These are phyloP conservation scores for Dendrobium officinale DNA, from an alignment of 106 monocot species.

Conservation along the genomic window DNA sequence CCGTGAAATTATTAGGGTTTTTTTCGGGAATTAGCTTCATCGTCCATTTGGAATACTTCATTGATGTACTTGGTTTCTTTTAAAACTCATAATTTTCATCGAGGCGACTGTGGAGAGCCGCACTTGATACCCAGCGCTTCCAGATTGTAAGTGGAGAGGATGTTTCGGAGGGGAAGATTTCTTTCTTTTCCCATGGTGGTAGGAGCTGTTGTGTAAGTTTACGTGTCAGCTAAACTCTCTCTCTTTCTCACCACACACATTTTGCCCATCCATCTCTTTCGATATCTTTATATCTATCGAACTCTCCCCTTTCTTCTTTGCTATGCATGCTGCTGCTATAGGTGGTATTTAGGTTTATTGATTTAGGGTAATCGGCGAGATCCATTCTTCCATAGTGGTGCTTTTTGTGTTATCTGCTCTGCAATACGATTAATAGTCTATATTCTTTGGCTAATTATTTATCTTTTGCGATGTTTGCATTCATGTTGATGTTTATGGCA, in stretches of 20 bases:
- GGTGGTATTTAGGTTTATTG: background rate
- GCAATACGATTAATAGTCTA: background rate
- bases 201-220: slow-evolving; percentile 12
- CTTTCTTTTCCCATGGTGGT: slow-evolving; percentile 8
- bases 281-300: background rate
- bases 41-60: background rate
- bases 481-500: background rate
- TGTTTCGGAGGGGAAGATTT: slow-evolving; percentile 13
- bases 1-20: background rate
- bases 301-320: background rate
- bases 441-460: background rate
- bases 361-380: background rate
- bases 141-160: background rate
- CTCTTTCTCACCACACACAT: background rate
- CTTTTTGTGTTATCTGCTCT: background rate
- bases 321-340: background rate
- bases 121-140: background rate
- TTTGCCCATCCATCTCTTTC: background rate
- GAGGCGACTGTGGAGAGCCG: background rate
- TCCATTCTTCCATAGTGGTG: background rate
- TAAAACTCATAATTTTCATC: background rate
- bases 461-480: background rate
- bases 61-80: background rate
- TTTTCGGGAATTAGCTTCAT: background rate
- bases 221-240: background rate